A percentile compares a stretch with the other conserved stretches of the same genome.
Evolutionary conservation across 192 early-diverging fungal genomes (phyloP).

Genomic region (Kappamyces sp.): DNA sequence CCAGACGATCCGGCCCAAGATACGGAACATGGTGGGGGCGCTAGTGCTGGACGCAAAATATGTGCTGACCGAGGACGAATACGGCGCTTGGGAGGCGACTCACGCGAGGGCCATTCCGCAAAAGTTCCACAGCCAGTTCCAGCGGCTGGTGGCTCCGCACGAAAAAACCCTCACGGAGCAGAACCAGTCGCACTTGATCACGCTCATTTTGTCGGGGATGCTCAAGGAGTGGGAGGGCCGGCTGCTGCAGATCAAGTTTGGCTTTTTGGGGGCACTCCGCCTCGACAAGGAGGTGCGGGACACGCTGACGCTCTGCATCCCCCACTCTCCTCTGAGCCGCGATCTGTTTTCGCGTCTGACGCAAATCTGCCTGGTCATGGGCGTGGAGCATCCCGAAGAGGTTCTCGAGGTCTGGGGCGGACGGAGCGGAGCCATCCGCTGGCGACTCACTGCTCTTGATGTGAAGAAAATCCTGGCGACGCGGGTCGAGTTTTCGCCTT

Average conservation of each 20-base stretch:
- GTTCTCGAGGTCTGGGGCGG: slow-evolving; percentile 66
- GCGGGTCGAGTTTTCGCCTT: slow-evolving; percentile 28
- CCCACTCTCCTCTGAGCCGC: slow-evolving; percentile 27
- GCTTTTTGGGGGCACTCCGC: slow-evolving; percentile 74
- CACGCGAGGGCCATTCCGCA: slow-evolving; percentile 66
- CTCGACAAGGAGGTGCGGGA: slow-evolving; percentile 89
- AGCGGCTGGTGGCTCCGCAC: slow-evolving; percentile 47
- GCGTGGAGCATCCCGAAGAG: slow-evolving; percentile 69
- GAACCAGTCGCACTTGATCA: slow-evolving; percentile 66
- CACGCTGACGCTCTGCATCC: slow-evolving; percentile 37
- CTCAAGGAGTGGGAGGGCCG: slow-evolving; percentile 81
- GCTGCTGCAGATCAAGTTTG: slow-evolving; percentile 26
- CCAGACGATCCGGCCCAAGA: slow-evolving; percentile 70
- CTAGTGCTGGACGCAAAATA: slow-evolving; percentile 84
- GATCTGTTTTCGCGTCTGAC: slow-evolving; percentile 75
- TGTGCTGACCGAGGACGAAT: slow-evolving; percentile 87
- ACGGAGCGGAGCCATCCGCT: slow-evolving; percentile 56
- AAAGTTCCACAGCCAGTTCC: slow-evolving; percentile 69
- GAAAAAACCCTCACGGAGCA: slow-evolving; percentile 56
- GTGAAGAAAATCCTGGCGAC: slow-evolving; percentile 59
- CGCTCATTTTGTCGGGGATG: slow-evolving; percentile 60
- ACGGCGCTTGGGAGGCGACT: slow-evolving; percentile 60
- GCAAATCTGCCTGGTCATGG: slow-evolving; percentile 79
- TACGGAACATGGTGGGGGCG: slow-evolving; percentile 69
- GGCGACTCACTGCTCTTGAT: slow-evolving; percentile 65